Evolutionary conservation across 1,284 basidiomycete genomes (phyloP).

Genomic region (Malassezia restricta): DNA sequence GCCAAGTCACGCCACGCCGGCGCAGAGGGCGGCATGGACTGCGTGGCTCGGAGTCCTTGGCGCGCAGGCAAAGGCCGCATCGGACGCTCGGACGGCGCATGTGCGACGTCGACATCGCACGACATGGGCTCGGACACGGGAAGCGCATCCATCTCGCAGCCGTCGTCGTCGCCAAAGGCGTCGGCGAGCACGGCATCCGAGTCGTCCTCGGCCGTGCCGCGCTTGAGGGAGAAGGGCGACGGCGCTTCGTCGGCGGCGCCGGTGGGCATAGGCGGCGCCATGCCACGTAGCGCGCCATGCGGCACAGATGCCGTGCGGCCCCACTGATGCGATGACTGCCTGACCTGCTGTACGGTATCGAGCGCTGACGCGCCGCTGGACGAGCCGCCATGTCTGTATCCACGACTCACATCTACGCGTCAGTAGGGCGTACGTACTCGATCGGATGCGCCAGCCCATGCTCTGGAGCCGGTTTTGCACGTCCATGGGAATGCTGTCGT

Average conservation of each 20-base stretch:
- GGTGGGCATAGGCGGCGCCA: background rate
- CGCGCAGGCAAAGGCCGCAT: slow-evolving; percentile 12
- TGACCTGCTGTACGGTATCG: background rate
- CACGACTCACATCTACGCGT: slow-evolving; percentile 13
- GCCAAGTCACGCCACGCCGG: background rate
- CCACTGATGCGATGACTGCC: slow-evolving; percentile 1
- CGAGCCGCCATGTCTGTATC: background rate
- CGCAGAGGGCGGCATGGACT: slow-evolving; percentile 7
- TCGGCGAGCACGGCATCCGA: slow-evolving; percentile 5
- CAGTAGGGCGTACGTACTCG: slow-evolving; percentile 9
- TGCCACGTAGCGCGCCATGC: slow-evolving; percentile 6
- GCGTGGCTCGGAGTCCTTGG: background rate
- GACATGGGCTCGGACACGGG: background rate
- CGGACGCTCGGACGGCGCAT: background rate
- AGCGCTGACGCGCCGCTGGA: background rate
- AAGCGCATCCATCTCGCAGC: background rate
- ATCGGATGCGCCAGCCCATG: slow-evolving; percentile 17
- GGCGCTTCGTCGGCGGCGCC: slow-evolving; percentile 2
- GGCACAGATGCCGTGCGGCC: slow-evolving; percentile 11
- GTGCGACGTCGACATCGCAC: too few relatives aligned
- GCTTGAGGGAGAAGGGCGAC: slow-evolving; percentile 3
- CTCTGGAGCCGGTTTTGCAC: slow-evolving; percentile 11
- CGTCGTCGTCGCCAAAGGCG: slow-evolving; percentile 9
- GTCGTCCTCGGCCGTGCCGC: slow-evolving; percentile 8
- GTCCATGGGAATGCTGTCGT: slow-evolving; percentile 9